Evolutionary conservation across 805 yeast species (phyloP).

Genomic region (Candida germanica): DNA sequence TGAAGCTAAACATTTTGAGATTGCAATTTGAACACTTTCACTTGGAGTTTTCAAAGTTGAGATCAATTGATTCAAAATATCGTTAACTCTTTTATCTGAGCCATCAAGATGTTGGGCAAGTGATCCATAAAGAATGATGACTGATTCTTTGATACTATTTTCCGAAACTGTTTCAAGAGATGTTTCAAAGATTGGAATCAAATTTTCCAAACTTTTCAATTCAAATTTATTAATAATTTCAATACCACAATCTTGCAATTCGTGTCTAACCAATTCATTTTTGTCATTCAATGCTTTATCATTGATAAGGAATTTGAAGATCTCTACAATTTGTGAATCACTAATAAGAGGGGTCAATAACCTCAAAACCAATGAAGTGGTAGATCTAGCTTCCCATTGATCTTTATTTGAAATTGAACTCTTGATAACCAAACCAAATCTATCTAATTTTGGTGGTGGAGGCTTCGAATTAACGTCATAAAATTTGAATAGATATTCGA

Average conservation of each 20-base stretch:
- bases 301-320: slow-evolving; percentile 63
- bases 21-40: slow-evolving; percentile 85
- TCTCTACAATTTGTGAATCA: slow-evolving; percentile 40
- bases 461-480: slow-evolving; percentile 64
- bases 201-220: slow-evolving; percentile 57
- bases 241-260: slow-evolving; percentile 87
- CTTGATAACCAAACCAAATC: slow-evolving; percentile 73
- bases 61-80: slow-evolving; percentile 66
- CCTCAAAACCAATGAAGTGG: slow-evolving; percentile 67
- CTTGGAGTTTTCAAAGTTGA: slow-evolving; percentile 82
- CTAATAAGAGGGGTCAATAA: slow-evolving; percentile 49
- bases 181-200: slow-evolving; percentile 79
- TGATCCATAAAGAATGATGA: slow-evolving; percentile 85
- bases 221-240: slow-evolving; percentile 68
- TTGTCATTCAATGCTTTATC: slow-evolving; percentile 72
- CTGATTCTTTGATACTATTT: slow-evolving; percentile 70
- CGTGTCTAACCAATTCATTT: slow-evolving; percentile 69
- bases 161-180: slow-evolving; percentile 54
- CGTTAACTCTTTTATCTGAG: slow-evolving; percentile 61
- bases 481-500: slow-evolving; percentile 45
- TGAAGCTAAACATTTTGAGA: slow-evolving; percentile 83
- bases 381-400: slow-evolving; percentile 82
- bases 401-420: slow-evolving; percentile 62
- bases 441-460: slow-evolving; percentile 73
- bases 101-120: slow-evolving; percentile 78